Conservation (phyloP, 2,329 filamentous ascomycete genomes). For the Fusarium tupiense region DNA sequence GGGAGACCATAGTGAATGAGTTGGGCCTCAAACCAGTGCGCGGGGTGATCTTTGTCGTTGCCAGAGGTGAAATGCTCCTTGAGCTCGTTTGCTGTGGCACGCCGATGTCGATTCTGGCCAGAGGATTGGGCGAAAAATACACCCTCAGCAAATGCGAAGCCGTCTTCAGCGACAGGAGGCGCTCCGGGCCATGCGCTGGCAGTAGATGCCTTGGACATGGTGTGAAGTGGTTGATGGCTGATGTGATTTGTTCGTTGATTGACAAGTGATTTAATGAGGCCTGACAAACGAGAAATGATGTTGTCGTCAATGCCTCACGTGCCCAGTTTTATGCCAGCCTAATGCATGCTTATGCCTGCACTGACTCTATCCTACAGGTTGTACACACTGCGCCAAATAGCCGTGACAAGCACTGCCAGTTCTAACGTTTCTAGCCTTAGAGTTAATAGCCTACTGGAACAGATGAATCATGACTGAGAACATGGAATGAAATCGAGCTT, state of each 20-base stretch:
- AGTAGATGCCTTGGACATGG: slow-evolving; percentile 12
- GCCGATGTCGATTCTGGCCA: slow-evolving; percentile 56
- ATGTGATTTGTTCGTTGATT: background rate
- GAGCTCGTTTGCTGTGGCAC: slow-evolving; percentile 56
- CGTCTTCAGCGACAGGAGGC: slow-evolving; percentile 42
- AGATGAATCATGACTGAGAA: background rate
- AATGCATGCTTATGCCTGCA: background rate
- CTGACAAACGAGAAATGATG: background rate
- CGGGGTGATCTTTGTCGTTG: slow-evolving; percentile 59
- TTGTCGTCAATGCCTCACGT: background rate
- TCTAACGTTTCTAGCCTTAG: too few relatives aligned
- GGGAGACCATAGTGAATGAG: slow-evolving; percentile 69
- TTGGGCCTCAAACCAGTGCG: slow-evolving; percentile 71
- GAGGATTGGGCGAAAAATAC: slow-evolving; percentile 57
- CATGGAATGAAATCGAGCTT: too few relatives aligned
- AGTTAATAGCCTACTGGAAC: background rate
- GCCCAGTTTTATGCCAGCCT: background rate
- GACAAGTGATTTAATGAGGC: background rate
- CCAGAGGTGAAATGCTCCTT: slow-evolving; percentile 56
- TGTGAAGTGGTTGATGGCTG: background rate
- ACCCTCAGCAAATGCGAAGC: slow-evolving; percentile 55
- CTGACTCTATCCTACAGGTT: background rate
- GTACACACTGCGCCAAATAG: background rate
- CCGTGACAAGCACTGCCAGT: background rate
- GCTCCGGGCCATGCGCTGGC: slow-evolving; percentile 21